Conservation (phyloP, 163 green algal species). For the Trebouxia gelatinosa region DNA sequence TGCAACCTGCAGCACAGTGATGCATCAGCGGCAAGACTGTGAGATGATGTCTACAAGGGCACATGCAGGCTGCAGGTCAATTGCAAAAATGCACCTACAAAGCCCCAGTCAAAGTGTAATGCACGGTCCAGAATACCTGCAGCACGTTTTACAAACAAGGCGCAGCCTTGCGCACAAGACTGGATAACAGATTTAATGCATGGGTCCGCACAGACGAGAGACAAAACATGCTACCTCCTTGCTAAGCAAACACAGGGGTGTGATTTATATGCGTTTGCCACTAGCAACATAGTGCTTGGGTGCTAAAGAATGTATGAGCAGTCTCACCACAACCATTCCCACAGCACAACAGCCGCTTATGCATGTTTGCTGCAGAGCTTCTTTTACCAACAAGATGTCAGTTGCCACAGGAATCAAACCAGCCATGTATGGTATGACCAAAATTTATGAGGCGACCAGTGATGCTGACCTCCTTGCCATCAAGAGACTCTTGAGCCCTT, state of each 20-base stretch:
- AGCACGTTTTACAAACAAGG: not conserved
- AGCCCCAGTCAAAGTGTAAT: not conserved
- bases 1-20: slow-evolving; percentile 1
- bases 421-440: not conserved
- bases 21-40: too few species aligned
- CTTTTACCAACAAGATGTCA: too few species aligned
- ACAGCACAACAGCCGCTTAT: not conserved
- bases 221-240: too few species aligned
- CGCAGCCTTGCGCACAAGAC: not conserved
- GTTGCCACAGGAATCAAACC: not conserved
- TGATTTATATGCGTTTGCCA: too few species aligned
- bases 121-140: not conserved
- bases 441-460: too few species aligned
- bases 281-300: too few species aligned
- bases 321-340: not conserved
- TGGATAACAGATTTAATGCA: not conserved
- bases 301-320: not conserved
- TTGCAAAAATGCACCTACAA: not conserved
- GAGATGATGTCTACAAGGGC: not conserved
- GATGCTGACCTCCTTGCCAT: slow-evolving; percentile 45
- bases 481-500: slow-evolving; percentile 59
- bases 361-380: too few species aligned
- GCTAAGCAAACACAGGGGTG: too few species aligned
- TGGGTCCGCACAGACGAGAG: too few species aligned
- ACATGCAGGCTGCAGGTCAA: not conserved